Evolutionary conservation across 2,329 filamentous ascomycete genomes (phyloP), one percentile per base, ranked within the genome.

Genomic region (Fusarium protoensiforme): DNA sequence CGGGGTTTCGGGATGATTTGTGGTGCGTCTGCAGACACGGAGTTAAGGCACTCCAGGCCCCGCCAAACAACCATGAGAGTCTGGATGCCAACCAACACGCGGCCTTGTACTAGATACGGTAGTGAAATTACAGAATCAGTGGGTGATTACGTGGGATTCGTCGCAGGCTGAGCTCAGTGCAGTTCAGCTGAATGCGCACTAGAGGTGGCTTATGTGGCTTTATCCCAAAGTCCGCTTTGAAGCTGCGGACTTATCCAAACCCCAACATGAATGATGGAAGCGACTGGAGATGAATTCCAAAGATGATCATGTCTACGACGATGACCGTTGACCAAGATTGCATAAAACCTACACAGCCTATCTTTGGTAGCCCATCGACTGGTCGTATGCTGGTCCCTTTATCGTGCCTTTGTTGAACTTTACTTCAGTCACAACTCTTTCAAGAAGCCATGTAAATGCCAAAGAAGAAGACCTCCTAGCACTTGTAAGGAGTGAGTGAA

Each of bases 1-100:
- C 72, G 69, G 72, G 67, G 54, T 75, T 70, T 72, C 72, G 72
- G 72, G 36, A 39, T 60, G 65, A 73, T 58, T 51, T 58, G 53
- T 64, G 31, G 27, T 67, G 63, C 38, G 41, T 54, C 29, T 64
- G 33, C 43, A 20, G 56, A 46, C 22, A 61, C 71, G 71, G 71
- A 73, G 68, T 74, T 73, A 73, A 74, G 71, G 71, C 57, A 67
- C 59, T 16, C 10, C 62, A 65, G 46, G 35, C 67, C 60, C 71
- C 71, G 68, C 68, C 60, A 66, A 58, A 68, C 48, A 53, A 24
- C 14, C 36, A 57, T 51, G 64, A 46, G 27, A 57, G 51, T 68
- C 35, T 60, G 67, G 67, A 72, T 71, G 67, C 74, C 71, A 65
- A 67, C 61, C 69, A 67, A 67, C 65, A 69, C 35, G 61, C 61